phyloP scores from a whole-genome alignment of 2,329 filamentous ascomycete species.

The Hortaea werneckii region DNA sequence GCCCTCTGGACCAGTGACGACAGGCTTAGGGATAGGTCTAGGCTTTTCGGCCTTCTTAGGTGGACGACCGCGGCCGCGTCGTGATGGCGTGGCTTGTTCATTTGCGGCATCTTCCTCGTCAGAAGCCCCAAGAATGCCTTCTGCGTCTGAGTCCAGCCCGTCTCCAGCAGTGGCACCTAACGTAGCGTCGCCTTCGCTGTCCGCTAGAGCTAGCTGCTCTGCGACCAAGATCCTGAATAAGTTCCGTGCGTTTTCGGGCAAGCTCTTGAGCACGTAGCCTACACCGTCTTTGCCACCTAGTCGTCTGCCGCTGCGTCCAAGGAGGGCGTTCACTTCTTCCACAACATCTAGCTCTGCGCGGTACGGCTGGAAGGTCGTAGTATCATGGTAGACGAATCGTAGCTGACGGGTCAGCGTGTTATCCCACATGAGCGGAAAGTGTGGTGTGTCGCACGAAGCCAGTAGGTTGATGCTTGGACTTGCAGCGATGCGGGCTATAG shows the following conservation, averaged over 20 bases:
- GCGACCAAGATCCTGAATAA: constrained; percentile 76
- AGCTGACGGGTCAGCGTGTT: constrained; percentile 71
- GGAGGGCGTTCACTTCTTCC: constrained; percentile 77
- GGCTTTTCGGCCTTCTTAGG: constrained; percentile 11
- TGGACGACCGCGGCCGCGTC: constrained; percentile 13
- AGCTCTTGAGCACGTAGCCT: constrained; percentile 75
- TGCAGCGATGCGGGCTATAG: constrained; percentile 66
- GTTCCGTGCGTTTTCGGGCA: constrained; percentile 85
- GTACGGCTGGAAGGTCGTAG: constrained; percentile 76
- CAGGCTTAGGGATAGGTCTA: constrained; percentile 7
- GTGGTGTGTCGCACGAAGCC: constrained; percentile 77
- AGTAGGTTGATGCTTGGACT: constrained; percentile 63
- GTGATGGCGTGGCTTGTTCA: constrained; percentile 18
- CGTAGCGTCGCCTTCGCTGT: constrained; percentile 36
- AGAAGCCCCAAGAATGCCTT: constrained; percentile 16
- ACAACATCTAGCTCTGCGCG: constrained; percentile 69
- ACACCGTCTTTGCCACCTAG: constrained; percentile 86
- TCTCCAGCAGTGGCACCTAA: constrained; percentile 22
- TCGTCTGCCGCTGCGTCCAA: constrained; percentile 69
- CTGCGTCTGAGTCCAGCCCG: constrained; percentile 11
- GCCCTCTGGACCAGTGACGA: constrained; percentile 31
- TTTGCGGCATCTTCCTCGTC: constrained; percentile 24
- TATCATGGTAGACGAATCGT: constrained; percentile 86
- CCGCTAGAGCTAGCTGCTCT: constrained; percentile 62
- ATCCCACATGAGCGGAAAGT: constrained; percentile 84